Percentiles rank a stretch among this genome's conserved stretches.
These are phyloP conservation scores for Phytopythium vexans DNA, from an alignment of 352 stramenopile species.

Conservation along the genomic window DNA sequence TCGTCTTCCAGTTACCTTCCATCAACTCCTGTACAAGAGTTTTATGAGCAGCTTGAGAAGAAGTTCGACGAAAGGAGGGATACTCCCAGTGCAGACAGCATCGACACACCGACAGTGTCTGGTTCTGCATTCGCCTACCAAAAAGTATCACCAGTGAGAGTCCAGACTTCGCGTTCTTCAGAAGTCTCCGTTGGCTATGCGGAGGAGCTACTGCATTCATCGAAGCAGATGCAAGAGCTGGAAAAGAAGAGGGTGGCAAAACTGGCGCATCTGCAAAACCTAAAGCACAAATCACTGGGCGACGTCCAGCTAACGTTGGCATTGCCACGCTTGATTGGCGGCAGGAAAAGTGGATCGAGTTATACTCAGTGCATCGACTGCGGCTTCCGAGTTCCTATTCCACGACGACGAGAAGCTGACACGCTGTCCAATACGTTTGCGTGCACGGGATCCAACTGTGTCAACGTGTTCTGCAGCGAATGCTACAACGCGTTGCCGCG, in stretches of 20 bases:
- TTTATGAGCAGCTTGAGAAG: slow-evolving; percentile 41
- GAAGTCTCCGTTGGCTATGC: no score
- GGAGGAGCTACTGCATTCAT: slow-evolving; percentile 34
- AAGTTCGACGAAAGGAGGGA: slow-evolving; percentile 2
- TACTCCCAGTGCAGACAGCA: no score
- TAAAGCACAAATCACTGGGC: slow-evolving; percentile 60
- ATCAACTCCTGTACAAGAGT: slow-evolving; percentile 23
- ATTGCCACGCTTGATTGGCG: slow-evolving; percentile 72
- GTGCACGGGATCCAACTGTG: slow-evolving; percentile 58
- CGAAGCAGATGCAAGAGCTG: slow-evolving; percentile 46
- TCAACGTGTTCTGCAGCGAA: slow-evolving; percentile 48
- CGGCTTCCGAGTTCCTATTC: slow-evolving; percentile 26
- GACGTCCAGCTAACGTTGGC: slow-evolving; percentile 44
- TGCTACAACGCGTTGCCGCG: slow-evolving; percentile 47
- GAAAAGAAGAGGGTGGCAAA: slow-evolving; percentile 54
- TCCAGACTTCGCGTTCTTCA: no score
- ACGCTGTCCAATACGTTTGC: slow-evolving; percentile 6
- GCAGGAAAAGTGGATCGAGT: slow-evolving; percentile 57
- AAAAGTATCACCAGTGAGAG: no score
- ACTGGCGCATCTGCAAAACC: slow-evolving; percentile 36
- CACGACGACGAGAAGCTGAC: slow-evolving; percentile 15
- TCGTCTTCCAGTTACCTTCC: neutral
- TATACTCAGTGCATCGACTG: slow-evolving; percentile 62
- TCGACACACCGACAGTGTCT: neutral
- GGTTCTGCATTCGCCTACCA: no score